Base-by-base conservation (phyloP, 169 alveolate genomes). In the Cryptosporidium bovis region DNA sequence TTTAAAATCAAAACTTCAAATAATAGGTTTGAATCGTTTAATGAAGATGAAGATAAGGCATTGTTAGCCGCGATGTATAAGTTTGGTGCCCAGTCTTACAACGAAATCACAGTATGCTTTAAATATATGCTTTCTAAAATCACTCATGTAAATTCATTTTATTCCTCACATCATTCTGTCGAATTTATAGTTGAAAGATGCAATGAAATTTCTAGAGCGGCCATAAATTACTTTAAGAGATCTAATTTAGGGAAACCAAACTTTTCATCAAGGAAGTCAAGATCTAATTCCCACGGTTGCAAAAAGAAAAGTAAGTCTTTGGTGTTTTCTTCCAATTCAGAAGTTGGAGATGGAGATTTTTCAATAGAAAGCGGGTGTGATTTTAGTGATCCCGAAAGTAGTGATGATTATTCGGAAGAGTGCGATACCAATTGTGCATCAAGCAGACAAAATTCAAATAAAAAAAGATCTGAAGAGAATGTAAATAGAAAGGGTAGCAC, bases 141-240 rank as follows among this genome's bases (percentile, higher is more conserved):
- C 16, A 60, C 71, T 48, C 58, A 56, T 15, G 71, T 62, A 12
- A 77, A 77, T 62, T 44, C 69, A 16, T 66, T 77, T 62, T 62
- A 77, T 27, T 20, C 60, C 31, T 34, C 87, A 3, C 71, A 77
- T 34, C 66, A 77, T 60, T 60, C 77, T 44, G 27, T 60, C 16
- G 87, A 77, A 24, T 60, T 20, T 77, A 77, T 77, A 13, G 56
- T 48, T 20, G 71, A 77, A 40, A 36, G 87, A 77, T 77, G 87
- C 36, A 77, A 62, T 40, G 87, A 77, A 60, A 56, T 77, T 20
- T 56, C 87, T 27, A 60, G 64, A 60, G 69, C 87, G 36, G 87
- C 87, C 7, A 77, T 77, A 6, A 56, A 34, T 56, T 77, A 77
- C 48, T 60, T 44, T 18, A 77, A 62, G 13, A 77, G 64, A 18